Evolutionary conservation across 306 rosid species (phyloP).

Genomic region (Lagenaria siceraria): DNA sequence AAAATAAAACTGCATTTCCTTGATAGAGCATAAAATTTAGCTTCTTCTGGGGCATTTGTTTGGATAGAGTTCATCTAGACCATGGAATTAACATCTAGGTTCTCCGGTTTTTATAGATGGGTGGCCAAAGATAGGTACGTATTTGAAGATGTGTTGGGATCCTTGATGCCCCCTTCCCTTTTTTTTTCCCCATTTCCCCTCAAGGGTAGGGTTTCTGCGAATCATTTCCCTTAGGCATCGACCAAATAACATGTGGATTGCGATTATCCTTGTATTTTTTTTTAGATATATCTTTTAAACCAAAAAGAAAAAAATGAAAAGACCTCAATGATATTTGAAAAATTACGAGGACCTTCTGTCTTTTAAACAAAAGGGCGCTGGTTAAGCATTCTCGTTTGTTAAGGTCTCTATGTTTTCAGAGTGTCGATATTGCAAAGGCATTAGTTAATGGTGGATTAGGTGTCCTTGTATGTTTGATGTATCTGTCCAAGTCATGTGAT

Average conservation of each 20-base stretch:
- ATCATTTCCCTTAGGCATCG: neutral
- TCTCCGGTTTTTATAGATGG: neutral
- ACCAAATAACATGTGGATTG: neutral
- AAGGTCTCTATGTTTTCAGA: neutral
- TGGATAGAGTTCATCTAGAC: neutral
- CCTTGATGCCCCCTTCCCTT: neutral
- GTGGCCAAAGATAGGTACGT: neutral
- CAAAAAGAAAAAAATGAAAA: too few species aligned
- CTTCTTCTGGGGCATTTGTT: neutral
- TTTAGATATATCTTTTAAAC: too few species aligned
- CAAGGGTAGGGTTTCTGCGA: neutral
- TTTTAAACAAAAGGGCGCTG: neutral
- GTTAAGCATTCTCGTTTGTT: neutral
- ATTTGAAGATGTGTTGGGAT: neutral
- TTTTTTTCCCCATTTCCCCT: neutral
- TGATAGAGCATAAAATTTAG: neutral
- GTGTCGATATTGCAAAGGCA: neutral
- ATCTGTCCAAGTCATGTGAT: neutral
- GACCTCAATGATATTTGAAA: too few species aligned
- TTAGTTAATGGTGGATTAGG: neutral
- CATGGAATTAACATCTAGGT: neutral
- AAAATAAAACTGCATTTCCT: neutral
- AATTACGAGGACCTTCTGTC: neutral
- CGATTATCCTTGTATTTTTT: neutral
- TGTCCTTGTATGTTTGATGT: neutral